Evolutionary conservation across 2,329 filamentous ascomycete species (phyloP), one percentile per base, ranked within the genome.

Genomic region (Aspergillus sp.): DNA sequence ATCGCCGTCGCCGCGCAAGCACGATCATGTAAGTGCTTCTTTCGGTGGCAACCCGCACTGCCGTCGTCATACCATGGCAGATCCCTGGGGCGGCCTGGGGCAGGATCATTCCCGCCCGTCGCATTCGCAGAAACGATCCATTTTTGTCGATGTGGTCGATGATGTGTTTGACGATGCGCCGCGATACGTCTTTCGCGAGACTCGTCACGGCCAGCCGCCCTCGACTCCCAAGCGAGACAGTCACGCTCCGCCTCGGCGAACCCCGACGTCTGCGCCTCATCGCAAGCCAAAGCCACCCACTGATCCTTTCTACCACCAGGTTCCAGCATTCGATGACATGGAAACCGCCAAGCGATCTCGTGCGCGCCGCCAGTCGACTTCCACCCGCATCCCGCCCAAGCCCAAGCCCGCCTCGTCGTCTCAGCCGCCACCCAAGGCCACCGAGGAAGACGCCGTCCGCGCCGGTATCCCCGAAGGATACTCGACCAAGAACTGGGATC

Each of bases 401-500:
- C 62, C 72, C 56, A 71, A 69, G 52, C 59, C 64, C 9, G 43
- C 60, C 9, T 50, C 62, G 10, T 47, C 61, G 27, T 55, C 64
- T 5, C 66, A 70, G 43, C 57, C 68, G 6, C 61, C 71, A 37
- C 68, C 68, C 38, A 69, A 73, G 57, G 82, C 82, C 45, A 84
- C 80, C 36, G 80, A 79, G 64, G 85, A 88, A 43, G 81, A 85
- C 54, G 80, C 80, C 46, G 71, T 70, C 48, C 71, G 73, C 28
- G 78, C 74, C 60, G 79, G 81, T 47, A 96, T 98, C 45, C 90
- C 93, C 2, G 69, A 82, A 1, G 91, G 93, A 50, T 98, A 94
- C 73, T 95, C 89, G 27, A 82, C 91, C 64, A 97, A 97, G 78
- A 95, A 97, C 74, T 97, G 93, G 93, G 93, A 98, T 65, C 91